Evolutionary conservation across 441 rosid genomes (phyloP).

Genomic region (Adansonia grandidieri): DNA sequence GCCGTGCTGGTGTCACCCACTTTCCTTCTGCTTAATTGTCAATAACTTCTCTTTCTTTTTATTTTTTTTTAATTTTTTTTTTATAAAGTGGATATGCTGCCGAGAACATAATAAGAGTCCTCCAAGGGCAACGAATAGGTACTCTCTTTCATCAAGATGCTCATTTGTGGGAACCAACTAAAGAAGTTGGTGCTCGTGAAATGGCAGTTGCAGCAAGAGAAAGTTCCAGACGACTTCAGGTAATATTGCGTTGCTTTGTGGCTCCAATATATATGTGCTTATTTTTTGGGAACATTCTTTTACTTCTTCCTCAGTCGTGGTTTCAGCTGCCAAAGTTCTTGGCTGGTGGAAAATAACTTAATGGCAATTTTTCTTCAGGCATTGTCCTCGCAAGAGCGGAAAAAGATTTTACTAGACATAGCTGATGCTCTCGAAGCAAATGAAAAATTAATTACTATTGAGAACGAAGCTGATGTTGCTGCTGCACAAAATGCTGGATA

Average conservation of each 20-base stretch:
- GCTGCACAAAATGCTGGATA: conserved; percentile 81
- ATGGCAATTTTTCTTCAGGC: conserved; percentile 57
- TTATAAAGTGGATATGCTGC: conserved; percentile 80
- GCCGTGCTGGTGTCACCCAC: background rate
- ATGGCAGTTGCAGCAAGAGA: conserved; percentile 99
- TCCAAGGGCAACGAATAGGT: conserved; percentile 85
- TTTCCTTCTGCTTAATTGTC: conserved; percentile 18
- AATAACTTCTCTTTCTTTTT: conserved; percentile 31
- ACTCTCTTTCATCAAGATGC: conserved; percentile 93
- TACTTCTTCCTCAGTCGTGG: background rate
- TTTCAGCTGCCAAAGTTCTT: conserved; percentile 2
- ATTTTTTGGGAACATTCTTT: background rate
- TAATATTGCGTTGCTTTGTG: conserved; percentile 34
- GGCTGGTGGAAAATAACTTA: conserved; percentile 23
- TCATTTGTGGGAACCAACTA: conserved; percentile 60
- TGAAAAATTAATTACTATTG: conserved; percentile 59
- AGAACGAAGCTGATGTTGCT: conserved; percentile 88
- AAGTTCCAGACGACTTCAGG: conserved; percentile 96
- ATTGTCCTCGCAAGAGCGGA: conserved; percentile 77
- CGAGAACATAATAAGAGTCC: conserved; percentile 73
- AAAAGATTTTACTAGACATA: conserved; percentile 67
- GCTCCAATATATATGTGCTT: conserved; percentile 18
- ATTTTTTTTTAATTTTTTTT: conserved; percentile 31
- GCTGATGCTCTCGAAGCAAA: conserved; percentile 90
- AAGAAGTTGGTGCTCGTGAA: conserved; percentile 65